phyloP scores from a whole-genome alignment of 768 basidiomycete genomes.

The Tylopilus sp. region DNA sequence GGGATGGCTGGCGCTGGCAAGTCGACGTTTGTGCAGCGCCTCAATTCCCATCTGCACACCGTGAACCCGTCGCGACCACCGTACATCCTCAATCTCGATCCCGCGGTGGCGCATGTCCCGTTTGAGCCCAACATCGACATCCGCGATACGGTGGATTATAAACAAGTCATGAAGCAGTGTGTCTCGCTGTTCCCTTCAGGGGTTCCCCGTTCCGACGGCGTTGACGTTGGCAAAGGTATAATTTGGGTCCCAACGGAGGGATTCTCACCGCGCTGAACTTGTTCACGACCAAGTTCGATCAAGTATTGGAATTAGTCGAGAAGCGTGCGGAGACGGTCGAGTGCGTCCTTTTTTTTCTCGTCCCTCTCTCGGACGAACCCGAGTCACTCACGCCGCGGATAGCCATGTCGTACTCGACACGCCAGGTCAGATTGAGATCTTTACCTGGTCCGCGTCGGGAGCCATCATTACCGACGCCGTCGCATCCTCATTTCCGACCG shows the following conservation, averaged over 20 bases:
- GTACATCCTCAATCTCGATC: slow-evolving; percentile 97
- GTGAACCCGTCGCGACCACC: slow-evolving; percentile 64
- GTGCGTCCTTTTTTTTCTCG: slow-evolving; percentile 44
- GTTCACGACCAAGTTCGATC: slow-evolving; percentile 99
- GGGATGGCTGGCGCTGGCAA: slow-evolving; percentile 98
- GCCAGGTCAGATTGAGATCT: slow-evolving; percentile 99
- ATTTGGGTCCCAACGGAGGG: slow-evolving; percentile 96
- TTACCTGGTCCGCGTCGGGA: slow-evolving; percentile 99
- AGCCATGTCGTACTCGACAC: slow-evolving; percentile 97
- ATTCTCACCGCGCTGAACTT: slow-evolving; percentile 96
- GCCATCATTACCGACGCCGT: slow-evolving; percentile 98
- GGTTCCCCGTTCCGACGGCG: slow-evolving; percentile 14
- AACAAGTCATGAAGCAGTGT: slow-evolving; percentile 99
- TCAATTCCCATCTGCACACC: slow-evolving; percentile 88
- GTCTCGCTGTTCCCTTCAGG: slow-evolving; percentile 40
- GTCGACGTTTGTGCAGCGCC: slow-evolving; percentile 93
- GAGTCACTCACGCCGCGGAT: background rate
- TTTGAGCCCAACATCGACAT: slow-evolving; percentile 99
- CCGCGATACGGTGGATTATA: slow-evolving; percentile 94
- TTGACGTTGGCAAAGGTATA: slow-evolving; percentile 62
- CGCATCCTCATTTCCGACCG: slow-evolving; percentile 88
- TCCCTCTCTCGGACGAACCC: background rate
- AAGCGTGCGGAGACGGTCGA: slow-evolving; percentile 86
- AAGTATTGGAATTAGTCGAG: slow-evolving; percentile 88
- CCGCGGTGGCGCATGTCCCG: slow-evolving; percentile 86